phyloP scores from a whole-genome alignment of 495 filamentous ascomycete genomes.

The Xylaria nigripes region DNA sequence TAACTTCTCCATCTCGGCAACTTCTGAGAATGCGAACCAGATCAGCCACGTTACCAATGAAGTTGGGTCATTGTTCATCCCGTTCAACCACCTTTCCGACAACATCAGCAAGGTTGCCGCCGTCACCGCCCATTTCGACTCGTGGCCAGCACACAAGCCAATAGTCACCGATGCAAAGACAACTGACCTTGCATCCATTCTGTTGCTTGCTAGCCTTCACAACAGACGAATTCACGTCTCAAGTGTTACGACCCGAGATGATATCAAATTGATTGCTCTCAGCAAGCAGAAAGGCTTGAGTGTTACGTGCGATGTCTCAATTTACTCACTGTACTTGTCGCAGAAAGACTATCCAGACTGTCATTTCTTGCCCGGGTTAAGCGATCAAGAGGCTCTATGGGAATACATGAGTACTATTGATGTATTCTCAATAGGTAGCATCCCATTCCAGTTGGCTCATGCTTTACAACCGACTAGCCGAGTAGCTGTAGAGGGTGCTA shows the following conservation, averaged over 20 bases:
- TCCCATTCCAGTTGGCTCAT: slow-evolving; percentile 69
- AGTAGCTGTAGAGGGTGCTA: slow-evolving; percentile 31
- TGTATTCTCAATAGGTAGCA: slow-evolving; percentile 74
- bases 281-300: slow-evolving; percentile 76
- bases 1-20: slow-evolving; percentile 79
- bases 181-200: slow-evolving; percentile 71
- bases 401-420: slow-evolving; percentile 70
- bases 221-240: slow-evolving; percentile 78
- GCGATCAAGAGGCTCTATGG: slow-evolving; percentile 74
- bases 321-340: slow-evolving; percentile 73
- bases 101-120: slow-evolving; percentile 83
- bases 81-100: slow-evolving; percentile 78
- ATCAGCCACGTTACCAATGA: slow-evolving; percentile 63
- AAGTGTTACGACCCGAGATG: slow-evolving; percentile 73
- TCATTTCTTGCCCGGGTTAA: slow-evolving; percentile 55
- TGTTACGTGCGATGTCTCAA: slow-evolving; percentile 77
- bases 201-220: slow-evolving; percentile 74
- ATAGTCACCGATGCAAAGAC: slow-evolving; percentile 82
- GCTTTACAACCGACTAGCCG: slow-evolving; percentile 37
- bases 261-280: slow-evolving; percentile 70
- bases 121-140: slow-evolving; percentile 71
- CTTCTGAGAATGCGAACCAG: slow-evolving; percentile 67
- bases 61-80: slow-evolving; percentile 78
- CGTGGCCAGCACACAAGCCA: slow-evolving; percentile 74
- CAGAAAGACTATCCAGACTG: slow-evolving; percentile 67